These are phyloP conservation scores for Aspergillus steynii DNA, from an alignment of 495 filamentous ascomycete species.

Conservation along the genomic window DNA sequence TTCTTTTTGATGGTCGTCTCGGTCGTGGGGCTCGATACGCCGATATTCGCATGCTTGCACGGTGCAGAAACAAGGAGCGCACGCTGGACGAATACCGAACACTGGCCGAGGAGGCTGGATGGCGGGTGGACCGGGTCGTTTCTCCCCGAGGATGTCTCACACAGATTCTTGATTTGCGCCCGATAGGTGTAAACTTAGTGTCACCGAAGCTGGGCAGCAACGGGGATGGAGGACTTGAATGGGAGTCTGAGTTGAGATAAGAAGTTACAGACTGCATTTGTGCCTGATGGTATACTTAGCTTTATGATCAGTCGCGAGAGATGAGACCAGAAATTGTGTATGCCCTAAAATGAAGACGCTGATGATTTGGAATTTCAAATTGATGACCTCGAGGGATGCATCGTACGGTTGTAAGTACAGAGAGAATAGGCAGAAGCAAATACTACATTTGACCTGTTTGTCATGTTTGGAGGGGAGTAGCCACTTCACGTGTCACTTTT, in stretches of 20 bases:
- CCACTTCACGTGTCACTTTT: too few species aligned
- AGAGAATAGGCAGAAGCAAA: too few species aligned
- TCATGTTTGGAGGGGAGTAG: too few species aligned
- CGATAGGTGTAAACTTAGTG: not conserved
- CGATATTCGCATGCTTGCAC: conserved; percentile 8
- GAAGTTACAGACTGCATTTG: not conserved
- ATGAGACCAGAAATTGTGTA: too few species aligned
- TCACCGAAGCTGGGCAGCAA: not conserved
- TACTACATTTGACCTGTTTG: too few species aligned
- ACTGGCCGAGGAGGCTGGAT: conserved; percentile 7
- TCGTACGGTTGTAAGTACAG: too few species aligned
- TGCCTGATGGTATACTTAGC: too few species aligned
- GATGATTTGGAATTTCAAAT: too few species aligned
- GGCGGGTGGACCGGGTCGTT: conserved; percentile 5
- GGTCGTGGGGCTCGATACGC: conserved; percentile 1
- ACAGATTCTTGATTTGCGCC: not conserved
- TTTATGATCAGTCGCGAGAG: too few species aligned
- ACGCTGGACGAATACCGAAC: conserved; percentile 2
- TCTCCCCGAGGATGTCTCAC: not conserved
- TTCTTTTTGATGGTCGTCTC: not conserved
- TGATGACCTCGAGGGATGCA: too few species aligned
- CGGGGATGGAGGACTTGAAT: not conserved
- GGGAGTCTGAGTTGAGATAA: not conserved
- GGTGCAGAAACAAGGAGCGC: conserved; percentile 3
- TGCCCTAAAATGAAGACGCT: too few species aligned